Evolutionary conservation across 352 stramenopile genomes (phyloP), one percentile per base, ranked within the genome.

Genomic region (Thalassiosira hispida): DNA sequence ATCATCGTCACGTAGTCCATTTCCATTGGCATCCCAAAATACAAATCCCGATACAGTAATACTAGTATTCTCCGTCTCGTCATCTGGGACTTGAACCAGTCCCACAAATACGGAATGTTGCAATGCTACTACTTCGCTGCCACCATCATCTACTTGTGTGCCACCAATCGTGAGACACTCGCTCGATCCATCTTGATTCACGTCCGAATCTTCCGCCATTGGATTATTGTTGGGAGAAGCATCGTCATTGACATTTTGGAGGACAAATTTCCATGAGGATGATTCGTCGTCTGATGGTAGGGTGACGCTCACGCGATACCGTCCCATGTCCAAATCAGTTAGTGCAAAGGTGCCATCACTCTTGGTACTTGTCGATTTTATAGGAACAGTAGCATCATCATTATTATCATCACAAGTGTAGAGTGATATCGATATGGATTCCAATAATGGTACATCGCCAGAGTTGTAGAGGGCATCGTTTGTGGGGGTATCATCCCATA

Each of bases 11-110:
- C 27, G 16, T 4, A 70, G 12, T 8, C 60, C 66, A 55, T 85
- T 53, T 11, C 20, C 40, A 59, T 79, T 42, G 3, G 18, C 9
- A 51, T 80, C 64, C 0, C 52, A 62, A 61, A 85, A 85, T 14
- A 80, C 55, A 8, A 7, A 61, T 12, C 77, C 77, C 0, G 27
- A 64, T 22, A 85, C 67, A 22, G 18, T 71, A 1, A 71, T 27
- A 8, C 5, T 18, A 1, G 22, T 25, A 55, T 53, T 38, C 8
- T 38, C 31, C 3, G 31, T 3, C 31, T 53, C 46, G 18, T 27
- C 46, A 27, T 27, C 20, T n/a, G 40, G 7, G 9, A 12, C 23
- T 20, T 62, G 1, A 14, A 29, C 31, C 23, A 74, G 33, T 12
- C 65, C 65, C 3, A 44, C 38, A 38, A 66, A 74, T 5, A 74